These are phyloP conservation scores for Thoreauomyces humboldtii DNA, from an alignment of 192 early-diverging fungal species.

Conservation along the genomic window DNA sequence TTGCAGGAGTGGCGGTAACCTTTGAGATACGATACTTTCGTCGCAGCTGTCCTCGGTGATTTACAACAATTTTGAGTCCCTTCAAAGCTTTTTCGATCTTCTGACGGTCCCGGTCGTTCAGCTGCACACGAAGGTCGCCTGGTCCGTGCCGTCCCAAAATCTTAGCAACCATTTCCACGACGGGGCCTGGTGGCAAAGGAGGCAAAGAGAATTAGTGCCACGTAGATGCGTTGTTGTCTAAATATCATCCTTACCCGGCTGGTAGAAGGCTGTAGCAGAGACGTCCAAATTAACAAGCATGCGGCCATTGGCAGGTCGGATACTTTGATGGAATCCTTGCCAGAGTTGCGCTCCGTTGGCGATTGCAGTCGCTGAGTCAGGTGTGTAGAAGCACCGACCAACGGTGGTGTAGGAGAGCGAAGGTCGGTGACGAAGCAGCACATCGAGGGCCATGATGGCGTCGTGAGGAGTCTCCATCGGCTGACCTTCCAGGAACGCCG, in stretches of 20 bases:
- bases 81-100: slow-evolving; percentile 47
- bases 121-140: slow-evolving; percentile 41
- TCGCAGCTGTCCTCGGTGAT: slow-evolving; percentile 60
- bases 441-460: slow-evolving; percentile 63
- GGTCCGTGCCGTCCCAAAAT: slow-evolving; percentile 57
- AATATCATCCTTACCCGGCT: slow-evolving; percentile 33
- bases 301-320: slow-evolving; percentile 71
- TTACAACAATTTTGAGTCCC: slow-evolving; percentile 51
- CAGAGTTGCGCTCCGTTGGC: slow-evolving; percentile 84
- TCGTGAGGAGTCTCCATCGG: slow-evolving; percentile 46
- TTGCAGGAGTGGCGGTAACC: slow-evolving; percentile 65
- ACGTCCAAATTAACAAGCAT: slow-evolving; percentile 61
- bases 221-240: background rate
- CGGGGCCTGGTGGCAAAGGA: slow-evolving; percentile 34
- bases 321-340: slow-evolving; percentile 90
- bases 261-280: slow-evolving; percentile 60
- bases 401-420: slow-evolving; percentile 75
- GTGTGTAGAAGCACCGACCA: slow-evolving; percentile 88
- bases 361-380: slow-evolving; percentile 50
- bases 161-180: slow-evolving; percentile 69
- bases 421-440: slow-evolving; percentile 80
- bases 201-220: background rate
- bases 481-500: slow-evolving; percentile 44
- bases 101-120: slow-evolving; percentile 48
- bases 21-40: slow-evolving; percentile 72